Evolutionary conservation across 768 basidiomycete species (phyloP).

Genomic region (Cyclocybe cylindracea): DNA sequence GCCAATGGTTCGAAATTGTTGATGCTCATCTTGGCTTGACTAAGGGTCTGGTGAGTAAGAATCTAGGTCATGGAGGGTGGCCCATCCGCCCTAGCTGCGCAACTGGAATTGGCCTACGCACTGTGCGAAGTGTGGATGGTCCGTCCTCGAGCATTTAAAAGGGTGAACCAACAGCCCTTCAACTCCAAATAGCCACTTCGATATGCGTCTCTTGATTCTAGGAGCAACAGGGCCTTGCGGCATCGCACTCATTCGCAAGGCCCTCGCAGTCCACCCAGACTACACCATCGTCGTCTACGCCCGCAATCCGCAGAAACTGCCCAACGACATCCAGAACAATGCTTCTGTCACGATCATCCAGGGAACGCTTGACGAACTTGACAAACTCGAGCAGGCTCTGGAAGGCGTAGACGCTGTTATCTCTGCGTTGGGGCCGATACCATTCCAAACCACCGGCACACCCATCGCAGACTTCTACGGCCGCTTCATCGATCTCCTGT

Average conservation of each 20-base stretch:
- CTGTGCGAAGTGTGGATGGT: too few species aligned
- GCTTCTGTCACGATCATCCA: slow-evolving; percentile 48
- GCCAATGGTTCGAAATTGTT: too few species aligned
- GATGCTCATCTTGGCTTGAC: too few species aligned
- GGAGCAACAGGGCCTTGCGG: slow-evolving; percentile 71
- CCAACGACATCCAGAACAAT: slow-evolving; percentile 47
- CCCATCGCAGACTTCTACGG: slow-evolving; percentile 66
- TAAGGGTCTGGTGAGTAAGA: too few species aligned
- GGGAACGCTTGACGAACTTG: slow-evolving; percentile 56
- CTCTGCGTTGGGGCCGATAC: slow-evolving; percentile 62
- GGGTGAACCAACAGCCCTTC: too few species aligned
- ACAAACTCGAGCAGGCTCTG: slow-evolving; percentile 51
- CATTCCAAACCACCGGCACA: slow-evolving; percentile 44
- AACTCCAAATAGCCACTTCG: too few species aligned
- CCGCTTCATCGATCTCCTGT: slow-evolving; percentile 57
- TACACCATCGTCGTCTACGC: slow-evolving; percentile 59
- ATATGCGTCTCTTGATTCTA: slow-evolving; percentile 55
- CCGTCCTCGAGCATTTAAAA: too few species aligned
- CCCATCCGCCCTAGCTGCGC: too few species aligned
- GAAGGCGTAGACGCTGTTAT: slow-evolving; percentile 62
- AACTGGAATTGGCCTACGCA: too few species aligned
- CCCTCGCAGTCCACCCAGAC: slow-evolving; percentile 41
- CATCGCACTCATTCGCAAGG: slow-evolving; percentile 54
- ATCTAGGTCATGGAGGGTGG: too few species aligned
- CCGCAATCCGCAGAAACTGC: slow-evolving; percentile 64